Evolutionary conservation across 495 filamentous ascomycete species (phyloP).

Genomic region (Penicillium antarcticum): DNA sequence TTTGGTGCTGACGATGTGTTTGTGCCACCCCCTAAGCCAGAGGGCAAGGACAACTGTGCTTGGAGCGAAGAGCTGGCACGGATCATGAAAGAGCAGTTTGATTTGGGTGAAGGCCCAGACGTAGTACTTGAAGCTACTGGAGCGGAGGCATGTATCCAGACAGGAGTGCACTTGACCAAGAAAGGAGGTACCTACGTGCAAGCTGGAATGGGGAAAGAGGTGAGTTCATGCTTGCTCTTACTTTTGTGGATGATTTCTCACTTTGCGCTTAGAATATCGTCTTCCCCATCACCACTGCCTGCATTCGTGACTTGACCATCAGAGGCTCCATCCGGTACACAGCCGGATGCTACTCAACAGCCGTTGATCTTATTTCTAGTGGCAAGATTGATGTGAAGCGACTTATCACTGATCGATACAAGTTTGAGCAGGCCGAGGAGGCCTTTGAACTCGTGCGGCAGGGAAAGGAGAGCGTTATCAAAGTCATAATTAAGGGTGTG

Average conservation of each 20-base stretch:
- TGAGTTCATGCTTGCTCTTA: conserved; percentile 31
- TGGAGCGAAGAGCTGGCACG: conserved; percentile 59
- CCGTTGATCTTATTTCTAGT: conserved; percentile 64
- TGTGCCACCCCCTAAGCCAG: conserved; percentile 39
- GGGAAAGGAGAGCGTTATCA: conserved; percentile 76
- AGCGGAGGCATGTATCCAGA: conserved; percentile 72
- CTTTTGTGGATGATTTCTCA: background rate
- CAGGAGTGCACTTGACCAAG: conserved; percentile 63
- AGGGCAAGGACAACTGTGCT: conserved; percentile 31
- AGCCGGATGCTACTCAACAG: conserved; percentile 72
- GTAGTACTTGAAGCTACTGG: conserved; percentile 85
- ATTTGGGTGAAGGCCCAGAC: conserved; percentile 60
- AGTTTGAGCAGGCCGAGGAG: conserved; percentile 70
- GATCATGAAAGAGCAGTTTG: conserved; percentile 46
- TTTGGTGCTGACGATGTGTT: conserved; percentile 68
- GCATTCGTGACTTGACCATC: conserved; percentile 77
- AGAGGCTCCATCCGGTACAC: conserved; percentile 80
- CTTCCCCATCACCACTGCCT: conserved; percentile 82
- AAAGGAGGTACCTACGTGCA: conserved; percentile 81
- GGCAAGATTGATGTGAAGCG: conserved; percentile 70
- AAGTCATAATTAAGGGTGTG: conserved; percentile 71
- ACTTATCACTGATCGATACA: conserved; percentile 65
- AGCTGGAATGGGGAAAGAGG: conserved; percentile 75
- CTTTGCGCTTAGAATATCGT: conserved; percentile 52
- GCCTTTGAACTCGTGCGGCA: conserved; percentile 76